phyloP scores from a whole-genome alignment of 73 alveolate genomes.

The Paramecium pentaurelia region DNA sequence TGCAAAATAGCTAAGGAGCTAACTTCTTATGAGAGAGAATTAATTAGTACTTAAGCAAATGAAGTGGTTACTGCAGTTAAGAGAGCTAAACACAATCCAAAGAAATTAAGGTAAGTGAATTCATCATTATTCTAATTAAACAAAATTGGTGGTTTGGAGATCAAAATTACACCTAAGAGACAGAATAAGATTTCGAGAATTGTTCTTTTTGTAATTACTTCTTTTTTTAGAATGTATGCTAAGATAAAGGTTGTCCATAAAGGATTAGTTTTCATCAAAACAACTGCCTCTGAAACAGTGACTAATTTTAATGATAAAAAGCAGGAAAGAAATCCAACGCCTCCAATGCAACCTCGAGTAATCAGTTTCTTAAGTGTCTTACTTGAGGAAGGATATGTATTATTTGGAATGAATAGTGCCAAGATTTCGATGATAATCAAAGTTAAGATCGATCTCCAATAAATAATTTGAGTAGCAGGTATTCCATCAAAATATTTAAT shows the following conservation, averaged over 20 bases:
- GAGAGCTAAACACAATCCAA: conserved; percentile 1
- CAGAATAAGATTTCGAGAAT: neutral
- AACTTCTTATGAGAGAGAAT: neutral
- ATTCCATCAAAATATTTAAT: neutral
- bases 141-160: neutral
- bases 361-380: neutral
- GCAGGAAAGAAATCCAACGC: neutral
- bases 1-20: neutral
- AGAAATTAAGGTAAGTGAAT: neutral
- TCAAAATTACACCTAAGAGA: neutral
- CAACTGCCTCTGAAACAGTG: conserved; percentile 4
- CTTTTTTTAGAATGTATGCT: neutral
- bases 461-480: neutral
- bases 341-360: neutral
- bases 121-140: neutral
- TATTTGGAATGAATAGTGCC: neutral
- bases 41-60: neutral
- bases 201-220: neutral
- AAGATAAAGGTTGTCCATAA: conserved; percentile 21
- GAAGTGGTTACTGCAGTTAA: neutral
- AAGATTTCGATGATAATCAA: neutral
- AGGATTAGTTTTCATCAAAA: neutral
- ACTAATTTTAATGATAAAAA: neutral
- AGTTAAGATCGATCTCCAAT: neutral
- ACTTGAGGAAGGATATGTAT: neutral